Evolutionary conservation across 257 asterid species (phyloP).

Genomic region (Anisodus acutangulus): DNA sequence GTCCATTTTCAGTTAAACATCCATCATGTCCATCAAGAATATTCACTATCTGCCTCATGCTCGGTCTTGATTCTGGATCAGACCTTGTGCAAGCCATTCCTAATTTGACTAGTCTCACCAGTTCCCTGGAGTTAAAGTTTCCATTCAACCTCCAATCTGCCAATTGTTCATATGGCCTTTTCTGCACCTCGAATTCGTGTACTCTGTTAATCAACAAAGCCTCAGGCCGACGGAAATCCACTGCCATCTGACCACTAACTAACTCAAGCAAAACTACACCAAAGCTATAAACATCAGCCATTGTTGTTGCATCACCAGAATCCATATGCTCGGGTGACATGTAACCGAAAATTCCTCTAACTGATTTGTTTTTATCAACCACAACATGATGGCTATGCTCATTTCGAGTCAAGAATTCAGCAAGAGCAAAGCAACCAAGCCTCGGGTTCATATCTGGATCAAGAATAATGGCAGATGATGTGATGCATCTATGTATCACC

Average conservation of each 20-base stretch:
- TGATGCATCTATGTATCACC: constrained; percentile 84
- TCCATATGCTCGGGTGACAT: constrained; percentile 83
- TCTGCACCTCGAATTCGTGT: constrained; percentile 50
- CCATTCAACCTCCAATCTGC: constrained; percentile 77
- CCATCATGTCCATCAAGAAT: constrained; percentile 81
- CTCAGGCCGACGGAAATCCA: constrained; percentile 68
- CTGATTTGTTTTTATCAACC: constrained; percentile 58
- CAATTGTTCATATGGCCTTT: constrained; percentile 54
- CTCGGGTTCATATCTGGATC: constrained; percentile 85
- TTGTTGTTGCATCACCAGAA: constrained; percentile 77
- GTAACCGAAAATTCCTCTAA: constrained; percentile 84
- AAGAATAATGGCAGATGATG: constrained; percentile 77
- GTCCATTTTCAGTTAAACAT: constrained; percentile 54
- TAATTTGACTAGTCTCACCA: constrained; percentile 67
- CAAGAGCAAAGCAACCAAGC: constrained; percentile 86
- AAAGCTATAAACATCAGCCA: constrained; percentile 91
- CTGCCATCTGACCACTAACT: constrained; percentile 76
- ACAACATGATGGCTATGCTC: constrained; percentile 67
- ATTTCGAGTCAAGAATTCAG: constrained; percentile 81
- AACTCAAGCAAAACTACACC: constrained; percentile 89
- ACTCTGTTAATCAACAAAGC: constrained; percentile 65
- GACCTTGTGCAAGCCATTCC: constrained; percentile 83
- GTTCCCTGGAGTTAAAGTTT: constrained; percentile 55
- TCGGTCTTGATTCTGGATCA: constrained; percentile 67
- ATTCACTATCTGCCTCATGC: constrained; percentile 80